Evolutionary conservation across 805 yeast genomes (phyloP).

Genomic region (Komagataella phaffii): DNA sequence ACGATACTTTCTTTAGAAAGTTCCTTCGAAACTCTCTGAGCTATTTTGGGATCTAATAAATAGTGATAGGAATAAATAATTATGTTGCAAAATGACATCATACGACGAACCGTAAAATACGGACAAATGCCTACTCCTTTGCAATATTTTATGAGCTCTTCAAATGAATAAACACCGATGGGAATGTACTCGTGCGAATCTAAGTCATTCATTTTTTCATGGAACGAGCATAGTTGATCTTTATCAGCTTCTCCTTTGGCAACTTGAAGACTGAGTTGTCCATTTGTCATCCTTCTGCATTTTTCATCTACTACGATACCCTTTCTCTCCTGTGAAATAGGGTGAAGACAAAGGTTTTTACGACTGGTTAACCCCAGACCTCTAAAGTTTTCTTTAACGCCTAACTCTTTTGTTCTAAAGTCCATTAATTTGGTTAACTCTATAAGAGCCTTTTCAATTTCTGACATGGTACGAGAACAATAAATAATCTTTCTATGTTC

Average conservation of each 20-base stretch:
- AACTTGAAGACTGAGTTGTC: constrained; percentile 59
- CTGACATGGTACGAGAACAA: constrained; percentile 99
- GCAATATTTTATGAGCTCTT: constrained; percentile 66
- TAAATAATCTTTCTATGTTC: constrained; percentile 90
- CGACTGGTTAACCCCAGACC: constrained; percentile 92
- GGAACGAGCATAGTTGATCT: constrained; percentile 65
- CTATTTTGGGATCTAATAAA: constrained; percentile 90
- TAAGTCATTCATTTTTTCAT: constrained; percentile 74
- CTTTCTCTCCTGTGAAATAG: constrained; percentile 72
- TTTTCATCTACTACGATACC: constrained; percentile 93
- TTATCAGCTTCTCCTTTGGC: constrained; percentile 47
- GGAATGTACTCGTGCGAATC: constrained; percentile 89
- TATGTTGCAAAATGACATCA: constrained; percentile 89
- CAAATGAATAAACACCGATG: constrained; percentile 90
- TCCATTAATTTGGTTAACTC: constrained; percentile 85
- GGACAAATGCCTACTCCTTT: constrained; percentile 80
- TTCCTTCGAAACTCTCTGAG: constrained; percentile 88
- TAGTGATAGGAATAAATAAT: constrained; percentile 95
- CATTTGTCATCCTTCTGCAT: constrained; percentile 90
- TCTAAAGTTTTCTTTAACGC: constrained; percentile 79
- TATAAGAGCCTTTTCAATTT: constrained; percentile 91
- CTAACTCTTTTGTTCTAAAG: constrained; percentile 70
- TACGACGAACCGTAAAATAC: constrained; percentile 93
- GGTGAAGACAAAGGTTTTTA: constrained; percentile 88
- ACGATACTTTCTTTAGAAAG: constrained; percentile 86